Percentiles rank a stretch among this genome's conserved stretches.
These are phyloP conservation scores for Rhododendron williamsianum DNA, from an alignment of 148 eudicot species.

Conservation along the genomic window DNA sequence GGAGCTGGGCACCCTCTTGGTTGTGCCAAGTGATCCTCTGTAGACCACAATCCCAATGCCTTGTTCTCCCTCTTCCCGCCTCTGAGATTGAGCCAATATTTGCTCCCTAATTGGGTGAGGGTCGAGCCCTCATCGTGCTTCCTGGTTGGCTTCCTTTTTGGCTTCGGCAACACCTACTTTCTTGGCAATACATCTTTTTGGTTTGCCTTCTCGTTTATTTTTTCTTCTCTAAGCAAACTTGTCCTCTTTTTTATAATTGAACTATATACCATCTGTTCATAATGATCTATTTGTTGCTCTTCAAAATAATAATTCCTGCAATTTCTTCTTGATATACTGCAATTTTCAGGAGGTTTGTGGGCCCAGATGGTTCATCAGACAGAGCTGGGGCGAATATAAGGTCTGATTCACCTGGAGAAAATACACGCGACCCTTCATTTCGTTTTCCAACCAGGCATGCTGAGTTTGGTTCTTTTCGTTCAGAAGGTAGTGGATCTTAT, in stretches of 20 bases:
- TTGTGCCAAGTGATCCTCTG: background rate
- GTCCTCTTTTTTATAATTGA: background rate
- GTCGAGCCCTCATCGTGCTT: background rate
- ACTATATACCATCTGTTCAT: background rate
- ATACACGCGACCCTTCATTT: slow-evolving; percentile 16
- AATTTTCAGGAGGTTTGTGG: slow-evolving; percentile 21
- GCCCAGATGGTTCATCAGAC: slow-evolving; percentile 13
- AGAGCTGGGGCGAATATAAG: slow-evolving; percentile 16
- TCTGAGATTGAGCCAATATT: background rate
- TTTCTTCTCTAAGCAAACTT: background rate
- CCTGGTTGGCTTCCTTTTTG: background rate
- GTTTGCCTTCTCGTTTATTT: background rate
- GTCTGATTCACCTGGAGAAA: slow-evolving; percentile 26
- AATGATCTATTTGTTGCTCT: background rate
- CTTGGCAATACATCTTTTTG: background rate
- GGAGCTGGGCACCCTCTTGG: background rate
- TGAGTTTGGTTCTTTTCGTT: slow-evolving; percentile 16
- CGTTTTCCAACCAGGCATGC: slow-evolving; percentile 26
- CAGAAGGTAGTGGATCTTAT: slow-evolving; percentile 31
- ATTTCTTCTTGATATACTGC: background rate
- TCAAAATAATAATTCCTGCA: background rate
- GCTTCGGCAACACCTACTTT: background rate
- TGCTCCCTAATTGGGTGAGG: background rate
- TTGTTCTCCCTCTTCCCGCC: background rate
- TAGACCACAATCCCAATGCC: background rate